Conservation (phyloP, 75 land plant species). For the Pinus albicaulis region DNA sequence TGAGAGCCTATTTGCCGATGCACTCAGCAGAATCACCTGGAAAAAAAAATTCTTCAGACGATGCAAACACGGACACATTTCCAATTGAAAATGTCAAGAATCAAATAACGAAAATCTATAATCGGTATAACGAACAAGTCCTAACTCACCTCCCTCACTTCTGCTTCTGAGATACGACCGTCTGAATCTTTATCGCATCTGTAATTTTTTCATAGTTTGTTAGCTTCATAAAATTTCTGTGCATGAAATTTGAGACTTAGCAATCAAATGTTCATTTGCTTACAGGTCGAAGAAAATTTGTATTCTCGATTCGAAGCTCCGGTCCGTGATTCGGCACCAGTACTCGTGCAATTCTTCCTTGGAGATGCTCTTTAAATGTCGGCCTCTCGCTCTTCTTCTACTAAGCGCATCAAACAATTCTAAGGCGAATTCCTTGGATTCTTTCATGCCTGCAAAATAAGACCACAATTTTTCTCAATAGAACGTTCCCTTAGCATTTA, state of each 20-base stretch:
- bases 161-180: conserved; percentile 18
- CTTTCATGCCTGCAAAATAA: conserved; percentile 17
- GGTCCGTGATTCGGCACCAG: conserved; percentile 22
- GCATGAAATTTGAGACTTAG: not conserved
- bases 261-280: not conserved
- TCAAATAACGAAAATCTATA: too few relatives aligned
- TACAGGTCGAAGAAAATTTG: conserved; percentile 31
- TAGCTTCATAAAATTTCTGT: not conserved
- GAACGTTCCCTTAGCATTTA: not conserved
- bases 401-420: conserved; percentile 25
- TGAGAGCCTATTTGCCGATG: conserved; percentile 28
- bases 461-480: not conserved
- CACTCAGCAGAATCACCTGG: conserved; percentile 31
- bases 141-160: conserved; percentile 31
- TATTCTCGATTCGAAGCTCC: conserved; percentile 18
- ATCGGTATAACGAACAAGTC: not conserved
- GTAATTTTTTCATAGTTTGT: not conserved
- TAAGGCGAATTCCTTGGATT: conserved; percentile 25
- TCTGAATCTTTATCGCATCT: conserved; percentile 31
- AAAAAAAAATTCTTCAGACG: not conserved
- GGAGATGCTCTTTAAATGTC: conserved; percentile 7
- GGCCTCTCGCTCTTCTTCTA: not conserved
- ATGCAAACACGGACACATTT: not conserved
- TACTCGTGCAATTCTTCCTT: conserved; percentile 21
- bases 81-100: not conserved